phyloP scores from a whole-genome alignment of 2,329 filamentous ascomycete genomes.

The Tolypocladium cylindrosporum region DNA sequence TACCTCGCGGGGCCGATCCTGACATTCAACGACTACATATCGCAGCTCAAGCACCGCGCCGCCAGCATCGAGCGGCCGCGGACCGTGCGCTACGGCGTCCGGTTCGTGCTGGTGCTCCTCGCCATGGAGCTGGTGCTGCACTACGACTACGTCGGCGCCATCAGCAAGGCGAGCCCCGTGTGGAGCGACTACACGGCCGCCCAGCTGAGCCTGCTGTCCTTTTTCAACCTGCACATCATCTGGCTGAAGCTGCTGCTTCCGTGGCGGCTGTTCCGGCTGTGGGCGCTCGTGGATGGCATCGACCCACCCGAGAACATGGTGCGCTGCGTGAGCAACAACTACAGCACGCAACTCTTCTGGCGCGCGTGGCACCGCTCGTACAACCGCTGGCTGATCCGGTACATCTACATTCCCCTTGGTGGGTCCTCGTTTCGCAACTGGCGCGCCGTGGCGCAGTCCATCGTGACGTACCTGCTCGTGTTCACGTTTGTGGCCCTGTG shows the following conservation, averaged over 20 bases:
- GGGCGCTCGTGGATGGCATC: conserved; percentile 80
- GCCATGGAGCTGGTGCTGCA: conserved; percentile 89
- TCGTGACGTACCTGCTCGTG: conserved; percentile 70
- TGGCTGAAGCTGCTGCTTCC: conserved; percentile 96
- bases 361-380: conserved; percentile 91
- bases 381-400: conserved; percentile 90
- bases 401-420: conserved; percentile 87
- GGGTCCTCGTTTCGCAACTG: conserved; percentile 46
- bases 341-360: conserved; percentile 86
- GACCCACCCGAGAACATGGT: conserved; percentile 98
- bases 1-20: conserved; percentile 90
- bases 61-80: conserved; percentile 60
- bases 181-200: conserved; percentile 80
- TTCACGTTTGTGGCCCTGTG: conserved; percentile 97
- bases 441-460: conserved; percentile 41
- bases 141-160: conserved; percentile 88
- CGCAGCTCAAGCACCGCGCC: conserved; percentile 66
- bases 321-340: conserved; percentile 92
- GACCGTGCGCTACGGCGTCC: conserved; percentile 71
- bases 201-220: conserved; percentile 82
- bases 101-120: conserved; percentile 70
- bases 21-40: conserved; percentile 97
- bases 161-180: conserved; percentile 67
- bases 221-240: conserved; percentile 93
- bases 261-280: conserved; percentile 98